A percentile compares a stretch with the other conserved stretches of the same genome.
These are phyloP conservation scores for Ruellia speciosa DNA, from an alignment of 305 asterid genomes.

Conservation along the genomic window DNA sequence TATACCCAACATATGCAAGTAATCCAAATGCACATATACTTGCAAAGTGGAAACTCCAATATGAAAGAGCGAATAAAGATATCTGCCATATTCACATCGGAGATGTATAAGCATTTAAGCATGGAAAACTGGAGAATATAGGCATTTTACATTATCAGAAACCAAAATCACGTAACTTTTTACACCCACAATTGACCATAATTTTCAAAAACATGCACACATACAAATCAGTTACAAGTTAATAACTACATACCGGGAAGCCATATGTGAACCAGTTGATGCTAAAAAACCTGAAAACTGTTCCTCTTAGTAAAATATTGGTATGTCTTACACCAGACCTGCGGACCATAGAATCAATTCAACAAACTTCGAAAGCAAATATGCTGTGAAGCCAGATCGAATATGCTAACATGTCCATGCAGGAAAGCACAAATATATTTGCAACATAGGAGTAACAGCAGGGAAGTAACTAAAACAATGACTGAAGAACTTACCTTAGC, in stretches of 20 bases:
- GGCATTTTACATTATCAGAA: background rate
- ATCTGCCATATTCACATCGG: constrained; percentile 51
- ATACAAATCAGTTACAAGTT: background rate
- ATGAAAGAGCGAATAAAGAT: constrained; percentile 81
- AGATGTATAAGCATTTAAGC: background rate
- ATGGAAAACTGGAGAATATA: background rate
- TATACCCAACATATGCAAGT: constrained; percentile 90
- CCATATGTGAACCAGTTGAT: constrained; percentile 99
- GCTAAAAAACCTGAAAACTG: constrained; percentile 81
- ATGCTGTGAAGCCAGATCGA: background rate
- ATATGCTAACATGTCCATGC: background rate
- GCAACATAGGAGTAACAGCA: background rate
- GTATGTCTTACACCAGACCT: constrained; percentile 98
- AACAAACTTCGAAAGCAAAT: constrained; percentile 16
- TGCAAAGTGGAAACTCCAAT: constrained; percentile 98
- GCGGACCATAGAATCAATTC: constrained; percentile 24
- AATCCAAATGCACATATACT: constrained; percentile 96
- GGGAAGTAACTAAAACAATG: background rate
- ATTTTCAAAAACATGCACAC: background rate
- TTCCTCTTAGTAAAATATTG: constrained; percentile 74
- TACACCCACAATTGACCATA: background rate
- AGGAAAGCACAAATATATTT: background rate
- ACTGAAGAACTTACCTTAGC: constrained; percentile 44
- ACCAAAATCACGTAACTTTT: background rate
- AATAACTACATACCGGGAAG: constrained; percentile 65